A percentile compares a stretch with the other conserved stretches of the same genome.
phyloP scores from a whole-genome alignment of 176 grass and related monocot species.

The Microstegium vimineum region DNA sequence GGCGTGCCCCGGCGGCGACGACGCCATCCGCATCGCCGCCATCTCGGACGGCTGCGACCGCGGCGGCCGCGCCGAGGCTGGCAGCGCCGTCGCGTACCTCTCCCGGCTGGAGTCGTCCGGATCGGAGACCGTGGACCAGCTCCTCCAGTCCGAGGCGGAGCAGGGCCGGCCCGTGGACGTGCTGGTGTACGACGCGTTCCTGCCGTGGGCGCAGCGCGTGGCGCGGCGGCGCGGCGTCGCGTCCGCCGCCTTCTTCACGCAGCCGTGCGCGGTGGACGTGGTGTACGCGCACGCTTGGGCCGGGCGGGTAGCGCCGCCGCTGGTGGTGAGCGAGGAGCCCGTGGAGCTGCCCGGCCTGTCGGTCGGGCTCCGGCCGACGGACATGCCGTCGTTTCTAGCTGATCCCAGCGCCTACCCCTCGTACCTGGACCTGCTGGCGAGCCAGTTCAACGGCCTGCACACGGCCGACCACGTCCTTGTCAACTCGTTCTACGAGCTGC shows the following conservation, averaged over 20 bases:
- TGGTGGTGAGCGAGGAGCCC: background rate
- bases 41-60: slow-evolving; percentile 43
- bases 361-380: slow-evolving; percentile 18
- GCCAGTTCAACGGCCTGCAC: slow-evolving; percentile 40
- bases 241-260: slow-evolving; percentile 57
- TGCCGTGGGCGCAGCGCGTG: slow-evolving; percentile 44
- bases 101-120: slow-evolving; percentile 33
- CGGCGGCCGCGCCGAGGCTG: slow-evolving; percentile 26
- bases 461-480: slow-evolving; percentile 52
- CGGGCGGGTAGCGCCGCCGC: background rate
- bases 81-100: slow-evolving; percentile 32
- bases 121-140: slow-evolving; percentile 37
- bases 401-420: background rate
- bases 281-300: slow-evolving; percentile 43
- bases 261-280: slow-evolving; percentile 49
- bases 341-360: slow-evolving; percentile 33
- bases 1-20: background rate
- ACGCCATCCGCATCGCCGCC: slow-evolving; percentile 14
- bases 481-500: slow-evolving; percentile 62
- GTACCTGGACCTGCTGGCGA: slow-evolving; percentile 34
- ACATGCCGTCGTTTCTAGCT: slow-evolving; percentile 49
- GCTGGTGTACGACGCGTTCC: slow-evolving; percentile 63
- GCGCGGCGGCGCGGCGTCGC: slow-evolving; percentile 26
- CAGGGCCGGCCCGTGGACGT: slow-evolving; percentile 29
- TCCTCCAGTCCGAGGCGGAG: slow-evolving; percentile 42